These are phyloP conservation scores for Globisporangium spinosum DNA, from an alignment of 352 stramenopile species.

Conservation along the genomic window DNA sequence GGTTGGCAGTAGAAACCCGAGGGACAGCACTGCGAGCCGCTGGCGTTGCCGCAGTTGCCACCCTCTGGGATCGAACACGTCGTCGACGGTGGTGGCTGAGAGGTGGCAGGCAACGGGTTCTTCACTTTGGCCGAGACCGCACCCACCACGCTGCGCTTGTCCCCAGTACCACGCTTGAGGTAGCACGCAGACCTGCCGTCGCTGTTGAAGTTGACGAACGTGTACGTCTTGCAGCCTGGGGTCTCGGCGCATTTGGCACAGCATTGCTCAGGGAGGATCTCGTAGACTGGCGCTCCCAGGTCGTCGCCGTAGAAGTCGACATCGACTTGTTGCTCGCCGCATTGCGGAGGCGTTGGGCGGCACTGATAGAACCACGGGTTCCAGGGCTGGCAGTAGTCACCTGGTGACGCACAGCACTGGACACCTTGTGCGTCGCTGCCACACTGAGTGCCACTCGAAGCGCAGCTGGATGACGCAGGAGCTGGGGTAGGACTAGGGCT, in stretches of 20 bases:
- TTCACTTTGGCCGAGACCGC: slow-evolving; percentile 12
- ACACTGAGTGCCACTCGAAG: slow-evolving; percentile 10
- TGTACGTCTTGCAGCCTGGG: slow-evolving; percentile 26
- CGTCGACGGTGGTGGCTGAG: background rate
- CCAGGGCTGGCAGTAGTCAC: slow-evolving; percentile 18
- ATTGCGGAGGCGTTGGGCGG: slow-evolving; percentile 12
- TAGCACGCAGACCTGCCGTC: slow-evolving; percentile 12
- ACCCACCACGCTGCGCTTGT: background rate
- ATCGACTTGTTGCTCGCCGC: slow-evolving; percentile 15
- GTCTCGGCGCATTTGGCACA: slow-evolving; percentile 17
- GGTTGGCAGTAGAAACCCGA: slow-evolving; percentile 38
- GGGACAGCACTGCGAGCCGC: slow-evolving; percentile 25
- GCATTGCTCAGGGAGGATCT: slow-evolving; percentile 26
- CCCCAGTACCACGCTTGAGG: slow-evolving; percentile 12
- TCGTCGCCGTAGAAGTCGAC: slow-evolving; percentile 23
- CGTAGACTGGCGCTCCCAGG: slow-evolving; percentile 3
- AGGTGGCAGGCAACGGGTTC: background rate
- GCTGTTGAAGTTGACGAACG: slow-evolving; percentile 26
- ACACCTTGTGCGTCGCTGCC: slow-evolving; percentile 14
- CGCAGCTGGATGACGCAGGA: background rate
- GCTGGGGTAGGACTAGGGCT: background rate
- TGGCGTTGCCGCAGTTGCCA: slow-evolving; percentile 17
- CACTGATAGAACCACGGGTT: slow-evolving; percentile 13
- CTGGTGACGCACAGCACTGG: slow-evolving; percentile 26
- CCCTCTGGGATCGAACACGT: slow-evolving; percentile 21